phyloP scores from a whole-genome alignment of 2,329 filamentous ascomycete species.

The Fusarium nurragi region DNA sequence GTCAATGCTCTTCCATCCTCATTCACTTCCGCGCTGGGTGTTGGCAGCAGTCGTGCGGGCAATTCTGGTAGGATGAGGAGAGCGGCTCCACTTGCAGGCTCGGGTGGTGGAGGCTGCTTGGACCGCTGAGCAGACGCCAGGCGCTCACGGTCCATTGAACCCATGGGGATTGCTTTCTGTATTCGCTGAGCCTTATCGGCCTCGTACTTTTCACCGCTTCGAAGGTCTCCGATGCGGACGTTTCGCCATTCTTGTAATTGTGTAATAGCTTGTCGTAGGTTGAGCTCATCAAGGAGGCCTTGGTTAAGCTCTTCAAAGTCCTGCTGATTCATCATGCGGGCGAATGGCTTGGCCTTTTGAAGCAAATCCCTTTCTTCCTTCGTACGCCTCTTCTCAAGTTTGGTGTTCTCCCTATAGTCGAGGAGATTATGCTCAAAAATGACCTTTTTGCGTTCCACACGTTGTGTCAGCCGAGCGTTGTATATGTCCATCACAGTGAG shows the following conservation, averaged over 20 bases:
- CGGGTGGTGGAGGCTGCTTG: conserved; percentile 72
- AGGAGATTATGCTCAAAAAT: conserved; percentile 95
- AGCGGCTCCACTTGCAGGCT: conserved; percentile 78
- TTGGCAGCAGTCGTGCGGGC: conserved; percentile 64
- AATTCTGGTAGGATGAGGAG: conserved; percentile 83
- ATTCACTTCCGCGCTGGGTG: conserved; percentile 51
- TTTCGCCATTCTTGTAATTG: conserved; percentile 95
- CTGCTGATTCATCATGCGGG: conserved; percentile 92
- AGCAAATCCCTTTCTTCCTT: conserved; percentile 94
- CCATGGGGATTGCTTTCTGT: conserved; percentile 75
- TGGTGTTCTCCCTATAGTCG: conserved; percentile 91
- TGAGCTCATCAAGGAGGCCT: conserved; percentile 89
- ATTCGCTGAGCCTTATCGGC: conserved; percentile 81
- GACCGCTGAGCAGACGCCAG: conserved; percentile 76
- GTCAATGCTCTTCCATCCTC: conserved; percentile 63
- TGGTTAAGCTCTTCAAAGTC: conserved; percentile 90
- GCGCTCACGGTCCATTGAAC: conserved; percentile 83
- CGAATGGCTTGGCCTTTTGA: conserved; percentile 95
- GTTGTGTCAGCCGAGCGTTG: conserved; percentile 87
- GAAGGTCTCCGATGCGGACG: conserved; percentile 83
- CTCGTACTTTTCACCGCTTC: conserved; percentile 91
- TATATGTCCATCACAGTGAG: conserved; percentile 99
- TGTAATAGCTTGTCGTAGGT: conserved; percentile 85
- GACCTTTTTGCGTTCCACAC: conserved; percentile 94
- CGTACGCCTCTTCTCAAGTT: conserved; percentile 90